phyloP scores from a whole-genome alignment of 2,329 filamentous ascomycete species.

The Herpotrichia juniperi region DNA sequence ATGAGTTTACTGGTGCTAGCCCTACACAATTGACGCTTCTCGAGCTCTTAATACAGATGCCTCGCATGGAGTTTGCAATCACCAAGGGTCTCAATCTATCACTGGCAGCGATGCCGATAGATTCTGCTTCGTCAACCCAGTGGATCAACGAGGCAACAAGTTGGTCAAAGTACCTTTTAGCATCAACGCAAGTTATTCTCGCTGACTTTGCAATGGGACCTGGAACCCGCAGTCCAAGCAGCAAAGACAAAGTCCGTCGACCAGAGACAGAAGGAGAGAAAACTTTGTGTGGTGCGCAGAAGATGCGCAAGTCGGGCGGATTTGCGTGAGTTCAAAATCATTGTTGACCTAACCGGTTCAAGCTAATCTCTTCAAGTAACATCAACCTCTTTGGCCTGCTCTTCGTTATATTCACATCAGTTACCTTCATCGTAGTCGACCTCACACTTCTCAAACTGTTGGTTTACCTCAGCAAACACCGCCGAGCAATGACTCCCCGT shows the following conservation, averaged over 20 bases:
- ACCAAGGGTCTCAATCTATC: neutral
- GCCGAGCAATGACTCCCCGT: constrained; percentile 2
- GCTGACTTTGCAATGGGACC: neutral
- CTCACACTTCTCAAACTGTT: constrained; percentile 14
- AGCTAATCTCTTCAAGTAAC: neutral
- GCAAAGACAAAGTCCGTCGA: neutral
- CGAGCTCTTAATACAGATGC: neutral
- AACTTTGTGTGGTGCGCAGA: neutral
- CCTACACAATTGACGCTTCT: no score
- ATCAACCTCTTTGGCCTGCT: constrained; percentile 3
- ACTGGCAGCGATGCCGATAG: neutral
- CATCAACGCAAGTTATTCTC: neutral
- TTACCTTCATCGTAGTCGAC: constrained; percentile 9
- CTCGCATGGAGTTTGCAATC: neutral
- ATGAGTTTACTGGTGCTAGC: neutral
- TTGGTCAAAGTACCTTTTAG: neutral
- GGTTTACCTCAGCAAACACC: constrained; percentile 8
- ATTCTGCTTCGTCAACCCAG: neutral
- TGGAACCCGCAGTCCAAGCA: neutral
- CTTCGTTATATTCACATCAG: constrained; percentile 15
- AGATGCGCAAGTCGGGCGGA: neutral
- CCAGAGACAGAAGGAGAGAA: neutral
- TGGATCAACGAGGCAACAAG: neutral
- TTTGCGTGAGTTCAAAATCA: neutral
- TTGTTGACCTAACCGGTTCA: no score